phyloP scores from a whole-genome alignment of 768 basidiomycete species.

The Boletellus ananas region DNA sequence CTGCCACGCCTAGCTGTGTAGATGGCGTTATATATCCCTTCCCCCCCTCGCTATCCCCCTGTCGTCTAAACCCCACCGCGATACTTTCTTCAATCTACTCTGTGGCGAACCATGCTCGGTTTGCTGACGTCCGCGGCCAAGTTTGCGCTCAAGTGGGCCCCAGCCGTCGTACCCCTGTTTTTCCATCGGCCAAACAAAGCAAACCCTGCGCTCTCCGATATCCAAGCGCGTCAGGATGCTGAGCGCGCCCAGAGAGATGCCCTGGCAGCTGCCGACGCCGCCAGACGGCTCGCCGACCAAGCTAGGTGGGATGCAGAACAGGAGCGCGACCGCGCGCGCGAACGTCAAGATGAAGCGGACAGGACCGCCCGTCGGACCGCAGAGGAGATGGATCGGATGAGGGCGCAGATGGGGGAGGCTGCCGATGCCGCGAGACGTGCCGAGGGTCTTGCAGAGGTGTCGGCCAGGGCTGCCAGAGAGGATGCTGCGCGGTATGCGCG shows the following conservation, averaged over 20 bases:
- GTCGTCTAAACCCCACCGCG: too few relatives aligned
- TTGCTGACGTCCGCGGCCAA: too few relatives aligned
- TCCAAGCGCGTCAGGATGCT: constrained; percentile 3
- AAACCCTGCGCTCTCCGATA: constrained; percentile 11
- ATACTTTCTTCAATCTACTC: too few relatives aligned
- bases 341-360: constrained; percentile 7
- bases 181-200: background rate
- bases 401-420: constrained; percentile 6
- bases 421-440: background rate
- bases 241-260: constrained; percentile 1
- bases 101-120: too few relatives aligned
- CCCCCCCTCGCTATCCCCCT: too few relatives aligned
- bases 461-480: constrained; percentile 2
- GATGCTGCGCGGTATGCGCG: constrained; percentile 3
- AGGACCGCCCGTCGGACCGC: constrained; percentile 4
- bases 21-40: too few relatives aligned
- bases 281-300: background rate
- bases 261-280: constrained; percentile 2
- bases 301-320: constrained; percentile 1
- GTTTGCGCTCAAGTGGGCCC: background rate
- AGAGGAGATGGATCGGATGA: constrained; percentile 7
- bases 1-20: too few relatives aligned
- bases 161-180: background rate
- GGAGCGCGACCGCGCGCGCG: constrained; percentile 4
- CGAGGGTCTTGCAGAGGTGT: constrained; percentile 3